These are phyloP conservation scores for Trichophyton mentagrophytes DNA, from an alignment of 2,329 filamentous ascomycete species.

Conservation along the genomic window DNA sequence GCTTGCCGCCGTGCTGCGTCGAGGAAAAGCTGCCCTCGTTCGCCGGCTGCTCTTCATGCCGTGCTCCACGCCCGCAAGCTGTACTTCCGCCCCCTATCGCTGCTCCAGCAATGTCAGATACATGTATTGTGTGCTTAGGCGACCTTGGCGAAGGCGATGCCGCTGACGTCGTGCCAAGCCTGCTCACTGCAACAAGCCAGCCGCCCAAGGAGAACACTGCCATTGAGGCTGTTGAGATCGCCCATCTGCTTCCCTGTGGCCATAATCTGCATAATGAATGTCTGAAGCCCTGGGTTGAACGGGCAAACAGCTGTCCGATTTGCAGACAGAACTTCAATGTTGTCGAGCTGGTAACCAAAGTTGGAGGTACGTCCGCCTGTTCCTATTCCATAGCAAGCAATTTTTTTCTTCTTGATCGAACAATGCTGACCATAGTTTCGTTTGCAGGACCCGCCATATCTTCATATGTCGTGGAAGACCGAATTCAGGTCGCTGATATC, in stretches of 20 bases:
- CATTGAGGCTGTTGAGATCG: slow-evolving; percentile 30
- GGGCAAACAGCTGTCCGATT: slow-evolving; percentile 95
- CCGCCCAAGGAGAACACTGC: slow-evolving; percentile 8
- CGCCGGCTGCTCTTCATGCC: slow-evolving; percentile 28
- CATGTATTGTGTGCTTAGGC: slow-evolving; percentile 60
- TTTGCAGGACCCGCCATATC: slow-evolving; percentile 42
- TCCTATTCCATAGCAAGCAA: slow-evolving; percentile 18
- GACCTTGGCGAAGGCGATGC: slow-evolving; percentile 46
- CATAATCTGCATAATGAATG: slow-evolving; percentile 90
- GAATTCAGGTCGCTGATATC: slow-evolving; percentile 69
- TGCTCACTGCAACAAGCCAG: slow-evolving; percentile 19
- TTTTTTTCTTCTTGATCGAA: slow-evolving; percentile 1
- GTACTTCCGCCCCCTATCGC: slow-evolving; percentile 18
- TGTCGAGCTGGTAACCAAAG: slow-evolving; percentile 67
- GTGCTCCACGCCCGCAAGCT: slow-evolving; percentile 21
- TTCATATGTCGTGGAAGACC: slow-evolving; percentile 43
- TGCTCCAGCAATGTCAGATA: slow-evolving; percentile 46
- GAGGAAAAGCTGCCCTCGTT: slow-evolving; percentile 18
- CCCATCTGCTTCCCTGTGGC: slow-evolving; percentile 60
- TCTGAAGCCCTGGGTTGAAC: slow-evolving; percentile 85
- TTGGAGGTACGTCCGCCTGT: slow-evolving; percentile 53
- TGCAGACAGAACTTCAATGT: slow-evolving; percentile 84
- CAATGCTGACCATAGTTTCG: slow-evolving; percentile 4
- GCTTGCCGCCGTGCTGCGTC: neutral
- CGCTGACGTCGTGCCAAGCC: slow-evolving; percentile 18